Evolutionary conservation across 2,329 filamentous ascomycete species (phyloP).

Genomic region (Xylogone sp.): DNA sequence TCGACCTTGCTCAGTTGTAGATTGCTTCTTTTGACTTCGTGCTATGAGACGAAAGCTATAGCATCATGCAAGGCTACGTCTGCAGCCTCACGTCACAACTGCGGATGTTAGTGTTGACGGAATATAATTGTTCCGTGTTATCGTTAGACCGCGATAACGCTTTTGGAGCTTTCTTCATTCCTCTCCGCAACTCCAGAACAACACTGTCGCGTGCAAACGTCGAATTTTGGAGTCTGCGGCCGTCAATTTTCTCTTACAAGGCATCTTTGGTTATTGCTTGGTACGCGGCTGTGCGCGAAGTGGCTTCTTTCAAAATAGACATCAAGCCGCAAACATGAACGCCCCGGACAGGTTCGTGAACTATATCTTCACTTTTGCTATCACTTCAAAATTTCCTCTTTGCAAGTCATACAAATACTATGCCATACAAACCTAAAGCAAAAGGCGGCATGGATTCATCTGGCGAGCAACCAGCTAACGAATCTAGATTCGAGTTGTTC

Average conservation of each 20-base stretch:
- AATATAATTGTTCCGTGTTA: background rate
- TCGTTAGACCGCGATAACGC: background rate
- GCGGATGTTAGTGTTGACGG: background rate
- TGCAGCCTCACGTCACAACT: background rate
- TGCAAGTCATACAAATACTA: background rate
- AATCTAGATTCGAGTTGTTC: constrained; percentile 78
- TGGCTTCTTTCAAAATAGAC: background rate
- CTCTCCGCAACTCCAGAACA: background rate
- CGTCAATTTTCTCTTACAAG: background rate
- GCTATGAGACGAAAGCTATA: too few species aligned
- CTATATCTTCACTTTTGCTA: constrained; percentile 23
- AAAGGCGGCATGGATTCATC: background rate
- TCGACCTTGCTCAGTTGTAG: too few species aligned
- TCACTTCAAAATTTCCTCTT: background rate
- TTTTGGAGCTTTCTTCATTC: background rate
- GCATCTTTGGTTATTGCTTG: background rate
- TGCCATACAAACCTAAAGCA: background rate
- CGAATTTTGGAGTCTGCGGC: background rate
- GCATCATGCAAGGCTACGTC: background rate
- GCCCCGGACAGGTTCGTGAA: constrained; percentile 44
- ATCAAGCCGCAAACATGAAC: constrained; percentile 39
- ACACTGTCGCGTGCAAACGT: background rate
- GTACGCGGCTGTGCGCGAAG: background rate
- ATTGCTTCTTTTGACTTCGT: too few species aligned
- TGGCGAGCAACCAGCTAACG: constrained; percentile 6